Percentiles rank a stretch among this genome's conserved stretches.
Evolutionary conservation across 2,329 filamentous ascomycete species (phyloP).

Genomic region (Paradendryphiella salina): DNA sequence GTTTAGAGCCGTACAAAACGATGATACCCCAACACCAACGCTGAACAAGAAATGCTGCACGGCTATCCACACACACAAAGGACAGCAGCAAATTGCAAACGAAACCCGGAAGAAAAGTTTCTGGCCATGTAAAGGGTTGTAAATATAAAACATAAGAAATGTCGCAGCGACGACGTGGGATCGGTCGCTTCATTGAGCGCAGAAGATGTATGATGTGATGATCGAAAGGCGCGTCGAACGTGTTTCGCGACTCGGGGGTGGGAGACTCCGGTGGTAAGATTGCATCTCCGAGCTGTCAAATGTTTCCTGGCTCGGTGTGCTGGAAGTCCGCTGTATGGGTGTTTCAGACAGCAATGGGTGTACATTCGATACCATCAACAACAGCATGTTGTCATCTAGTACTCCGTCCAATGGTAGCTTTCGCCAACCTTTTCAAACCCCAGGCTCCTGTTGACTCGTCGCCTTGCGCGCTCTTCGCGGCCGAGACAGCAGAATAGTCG

Average conservation of each 20-base stretch:
- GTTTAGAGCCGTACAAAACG: background rate
- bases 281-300: background rate
- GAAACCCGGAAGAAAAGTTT: background rate
- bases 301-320: constrained; percentile 8
- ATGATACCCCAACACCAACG: constrained; percentile 11
- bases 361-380: background rate
- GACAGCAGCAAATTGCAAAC: background rate
- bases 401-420: constrained; percentile 40
- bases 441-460: constrained; percentile 22
- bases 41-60: constrained; percentile 1
- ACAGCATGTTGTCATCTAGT: constrained; percentile 13
- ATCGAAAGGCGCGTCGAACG: background rate
- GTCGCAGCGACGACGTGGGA: constrained; percentile 11
- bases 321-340: background rate
- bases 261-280: background rate
- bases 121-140: background rate
- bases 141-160: constrained; percentile 14
- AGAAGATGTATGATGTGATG: background rate
- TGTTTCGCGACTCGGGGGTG: background rate
- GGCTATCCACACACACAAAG: constrained; percentile 4
- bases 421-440: constrained; percentile 42
- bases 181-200: background rate
- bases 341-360: constrained; percentile 6
- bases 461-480: constrained; percentile 34
- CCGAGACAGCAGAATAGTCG: constrained; percentile 44